A percentile compares a stretch with the other conserved stretches of the same genome.
Conservation (phyloP, 2,329 filamentous ascomycete genomes). For the Daldinia sp. region DNA sequence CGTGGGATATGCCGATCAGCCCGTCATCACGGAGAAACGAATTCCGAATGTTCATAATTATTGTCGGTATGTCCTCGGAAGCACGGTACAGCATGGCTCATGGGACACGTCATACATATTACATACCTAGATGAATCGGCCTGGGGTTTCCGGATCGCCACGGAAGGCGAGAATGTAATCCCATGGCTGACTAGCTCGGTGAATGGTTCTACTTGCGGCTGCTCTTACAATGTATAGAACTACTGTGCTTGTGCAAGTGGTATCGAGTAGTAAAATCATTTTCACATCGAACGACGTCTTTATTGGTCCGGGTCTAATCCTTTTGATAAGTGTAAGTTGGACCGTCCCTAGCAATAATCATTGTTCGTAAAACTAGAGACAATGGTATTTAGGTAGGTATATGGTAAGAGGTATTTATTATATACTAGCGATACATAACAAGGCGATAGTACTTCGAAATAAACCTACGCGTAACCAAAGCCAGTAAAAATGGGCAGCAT, state of each 20-base stretch:
- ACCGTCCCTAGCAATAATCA: neutral
- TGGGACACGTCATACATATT: neutral
- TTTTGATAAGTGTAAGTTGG: conserved; percentile 21
- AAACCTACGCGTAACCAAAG: neutral
- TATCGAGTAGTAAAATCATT: conserved; percentile 5
- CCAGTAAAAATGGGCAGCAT: conserved; percentile 29
- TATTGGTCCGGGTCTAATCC: conserved; percentile 8
- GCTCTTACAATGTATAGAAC: conserved; percentile 19
- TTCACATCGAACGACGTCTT: conserved; percentile 6
- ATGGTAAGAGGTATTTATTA: neutral
- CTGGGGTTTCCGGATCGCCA: conserved; percentile 28
- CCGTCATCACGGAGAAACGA: conserved; percentile 22
- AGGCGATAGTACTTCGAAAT: neutral
- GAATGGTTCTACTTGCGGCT: conserved; percentile 25
- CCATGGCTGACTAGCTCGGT: neutral
- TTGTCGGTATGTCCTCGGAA: neutral
- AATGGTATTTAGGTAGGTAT: neutral
- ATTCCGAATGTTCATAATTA: neutral
- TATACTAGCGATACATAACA: neutral
- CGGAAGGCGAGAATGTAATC: neutral
- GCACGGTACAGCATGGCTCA: neutral
- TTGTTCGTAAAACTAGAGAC: neutral
- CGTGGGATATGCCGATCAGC: neutral
- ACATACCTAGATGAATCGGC: conserved; percentile 9
- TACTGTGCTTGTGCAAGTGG: conserved; percentile 12